Conservation (phyloP, 2,329 filamentous ascomycete species). For the Aspergillus ibericus region DNA sequence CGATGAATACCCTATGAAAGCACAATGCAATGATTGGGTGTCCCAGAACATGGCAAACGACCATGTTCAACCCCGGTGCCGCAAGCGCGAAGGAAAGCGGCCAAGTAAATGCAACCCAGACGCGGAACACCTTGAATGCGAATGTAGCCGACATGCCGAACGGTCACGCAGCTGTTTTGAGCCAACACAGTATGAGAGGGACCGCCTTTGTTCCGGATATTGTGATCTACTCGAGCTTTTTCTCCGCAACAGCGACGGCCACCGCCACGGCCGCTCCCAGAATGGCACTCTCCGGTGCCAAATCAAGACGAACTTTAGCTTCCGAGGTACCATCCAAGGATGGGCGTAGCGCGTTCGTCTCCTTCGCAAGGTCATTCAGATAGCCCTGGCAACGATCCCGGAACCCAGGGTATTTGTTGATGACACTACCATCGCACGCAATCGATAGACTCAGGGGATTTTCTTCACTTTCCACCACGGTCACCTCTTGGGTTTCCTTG, state of each 20-base stretch:
- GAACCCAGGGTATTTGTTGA: constrained; percentile 54
- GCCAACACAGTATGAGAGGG: background rate
- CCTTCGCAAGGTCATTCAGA: constrained; percentile 41
- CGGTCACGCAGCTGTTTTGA: background rate
- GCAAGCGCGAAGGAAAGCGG: background rate
- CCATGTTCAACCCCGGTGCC: background rate
- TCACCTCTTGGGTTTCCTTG: constrained; percentile 36
- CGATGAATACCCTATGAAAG: constrained; percentile 3
- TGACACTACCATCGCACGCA: constrained; percentile 54
- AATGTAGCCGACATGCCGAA: constrained; percentile 3
- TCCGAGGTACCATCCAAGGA: constrained; percentile 13
- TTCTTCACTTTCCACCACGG: constrained; percentile 34
- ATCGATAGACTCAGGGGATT: constrained; percentile 42
- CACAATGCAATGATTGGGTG: constrained; percentile 3
- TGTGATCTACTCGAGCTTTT: constrained; percentile 11
- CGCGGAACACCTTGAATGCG: constrained; percentile 19
- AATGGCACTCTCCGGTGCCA: constrained; percentile 46
- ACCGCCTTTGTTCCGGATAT: background rate
- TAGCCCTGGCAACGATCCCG: constrained; percentile 45
- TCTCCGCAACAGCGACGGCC: constrained; percentile 42
- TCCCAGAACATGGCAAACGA: background rate
- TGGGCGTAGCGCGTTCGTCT: constrained; percentile 21
- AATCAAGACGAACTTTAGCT: constrained; percentile 41
- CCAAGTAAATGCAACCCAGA: background rate
- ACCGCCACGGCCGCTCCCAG: constrained; percentile 50